A percentile compares a stretch with the other conserved stretches of the same genome.
Conservation (phyloP, 371 early-diverging fungal genomes). For the Funneliformis caledonium region DNA sequence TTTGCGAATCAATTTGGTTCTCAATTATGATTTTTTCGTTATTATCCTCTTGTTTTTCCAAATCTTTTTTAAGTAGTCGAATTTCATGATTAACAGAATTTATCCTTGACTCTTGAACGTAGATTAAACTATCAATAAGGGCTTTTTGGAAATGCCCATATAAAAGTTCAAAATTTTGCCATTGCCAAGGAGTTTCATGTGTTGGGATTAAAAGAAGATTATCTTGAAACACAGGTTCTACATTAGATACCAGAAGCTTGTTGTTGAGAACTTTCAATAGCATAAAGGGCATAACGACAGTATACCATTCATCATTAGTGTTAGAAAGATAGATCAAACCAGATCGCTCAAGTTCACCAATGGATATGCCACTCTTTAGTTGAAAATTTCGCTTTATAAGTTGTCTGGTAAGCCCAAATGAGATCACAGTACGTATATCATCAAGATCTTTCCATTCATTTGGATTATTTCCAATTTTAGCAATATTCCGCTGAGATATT, state of each 20-base stretch:
- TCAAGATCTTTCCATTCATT: conserved; percentile 16
- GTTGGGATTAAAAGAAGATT: conserved; percentile 32
- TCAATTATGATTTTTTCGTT: no score
- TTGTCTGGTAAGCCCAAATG: conserved; percentile 31
- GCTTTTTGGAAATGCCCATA: conserved; percentile 23
- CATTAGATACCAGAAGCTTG: not conserved
- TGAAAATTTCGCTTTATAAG: no score
- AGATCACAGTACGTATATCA: conserved; percentile 24
- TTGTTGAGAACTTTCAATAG: conserved; percentile 22
- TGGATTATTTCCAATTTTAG: conserved; percentile 2
- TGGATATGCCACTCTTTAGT: conserved; percentile 5
- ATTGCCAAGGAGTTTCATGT: conserved; percentile 34
- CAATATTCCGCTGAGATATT: conserved; percentile 18
- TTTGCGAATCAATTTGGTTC: no score
- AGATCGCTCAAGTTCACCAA: conserved; percentile 36
- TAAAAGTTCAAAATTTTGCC: conserved; percentile 30
- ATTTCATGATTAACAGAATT: not conserved
- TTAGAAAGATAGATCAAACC: conserved; percentile 33
- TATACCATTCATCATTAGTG: conserved; percentile 27
- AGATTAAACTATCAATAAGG: conserved; percentile 30
- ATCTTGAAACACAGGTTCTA: conserved; percentile 32
- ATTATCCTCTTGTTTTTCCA: no score
- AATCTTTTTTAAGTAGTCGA: not conserved
- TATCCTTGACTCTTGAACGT: conserved; percentile 12
- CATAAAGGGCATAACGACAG: conserved; percentile 18